Conservation (phyloP, 2,329 filamentous ascomycete species). For the Meredithiella fracta region DNA sequence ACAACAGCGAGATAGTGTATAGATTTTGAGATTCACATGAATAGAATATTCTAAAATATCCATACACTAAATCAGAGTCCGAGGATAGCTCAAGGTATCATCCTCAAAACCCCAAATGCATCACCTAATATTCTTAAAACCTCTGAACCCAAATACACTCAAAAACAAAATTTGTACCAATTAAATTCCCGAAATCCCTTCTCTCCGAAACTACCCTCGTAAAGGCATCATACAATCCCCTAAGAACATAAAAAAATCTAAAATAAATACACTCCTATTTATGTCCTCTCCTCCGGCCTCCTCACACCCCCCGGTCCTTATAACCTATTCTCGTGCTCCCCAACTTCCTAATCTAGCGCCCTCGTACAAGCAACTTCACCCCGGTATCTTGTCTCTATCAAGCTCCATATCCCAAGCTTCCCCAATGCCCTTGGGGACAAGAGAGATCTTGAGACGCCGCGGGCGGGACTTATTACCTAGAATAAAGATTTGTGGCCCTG, state of each 20-base stretch:
- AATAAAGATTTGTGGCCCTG: not conserved
- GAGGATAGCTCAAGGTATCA: not conserved
- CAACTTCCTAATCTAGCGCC: not conserved
- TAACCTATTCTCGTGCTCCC: not conserved
- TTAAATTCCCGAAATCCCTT: not conserved
- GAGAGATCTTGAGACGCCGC: not conserved
- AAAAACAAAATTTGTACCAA: not conserved
- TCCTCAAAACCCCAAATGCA: not conserved
- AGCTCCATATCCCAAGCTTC: not conserved
- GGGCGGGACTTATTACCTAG: not conserved
- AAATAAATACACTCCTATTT: not conserved
- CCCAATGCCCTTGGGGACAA: not conserved
- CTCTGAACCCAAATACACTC: not conserved
- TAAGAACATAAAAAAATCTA: no score
- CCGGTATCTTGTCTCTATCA: not conserved
- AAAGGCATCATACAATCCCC: not conserved
- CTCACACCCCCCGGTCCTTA: not conserved
- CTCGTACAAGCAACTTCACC: not conserved
- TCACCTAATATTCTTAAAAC: not conserved
- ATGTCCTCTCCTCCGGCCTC: not conserved
- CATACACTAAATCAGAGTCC: no score
- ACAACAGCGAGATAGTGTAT: not conserved
- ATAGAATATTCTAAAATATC: no score
- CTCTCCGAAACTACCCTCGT: no score
- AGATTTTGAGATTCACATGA: no score